phyloP scores from a whole-genome alignment of 2,329 filamentous ascomycete species.

The Calonectria naviculata region DNA sequence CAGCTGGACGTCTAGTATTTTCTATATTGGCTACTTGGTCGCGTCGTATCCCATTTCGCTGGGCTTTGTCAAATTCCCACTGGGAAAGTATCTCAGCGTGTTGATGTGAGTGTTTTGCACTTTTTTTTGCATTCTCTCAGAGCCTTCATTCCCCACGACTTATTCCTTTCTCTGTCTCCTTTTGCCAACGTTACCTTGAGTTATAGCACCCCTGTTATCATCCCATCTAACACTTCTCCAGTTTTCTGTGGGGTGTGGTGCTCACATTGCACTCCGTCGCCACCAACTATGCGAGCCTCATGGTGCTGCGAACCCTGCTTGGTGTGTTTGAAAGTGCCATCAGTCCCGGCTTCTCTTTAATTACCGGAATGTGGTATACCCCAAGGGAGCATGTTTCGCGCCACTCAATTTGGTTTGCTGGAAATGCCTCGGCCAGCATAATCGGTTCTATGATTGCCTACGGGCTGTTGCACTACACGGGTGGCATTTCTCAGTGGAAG shows the following conservation, averaged over 20 bases:
- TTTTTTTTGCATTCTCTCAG: too few species aligned
- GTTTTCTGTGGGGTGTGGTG: conserved; percentile 46
- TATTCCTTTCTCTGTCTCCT: background rate
- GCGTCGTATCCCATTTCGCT: conserved; percentile 35
- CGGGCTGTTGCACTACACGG: conserved; percentile 15
- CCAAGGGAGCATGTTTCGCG: conserved; percentile 41
- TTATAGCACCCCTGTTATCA: background rate
- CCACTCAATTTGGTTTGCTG: conserved; percentile 44
- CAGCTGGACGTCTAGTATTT: conserved; percentile 58
- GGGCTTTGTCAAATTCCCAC: conserved; percentile 32
- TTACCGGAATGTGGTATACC: conserved; percentile 45
- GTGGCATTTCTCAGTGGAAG: conserved; percentile 20
- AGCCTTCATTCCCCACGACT: background rate
- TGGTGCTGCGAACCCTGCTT: conserved; percentile 38
- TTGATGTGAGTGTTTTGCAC: conserved; percentile 17
- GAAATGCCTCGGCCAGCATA: conserved; percentile 40
- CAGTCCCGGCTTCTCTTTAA: conserved; percentile 38
- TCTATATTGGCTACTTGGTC: conserved; percentile 60
- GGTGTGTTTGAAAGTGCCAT: conserved; percentile 41
- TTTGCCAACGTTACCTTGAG: background rate
- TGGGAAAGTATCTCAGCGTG: conserved; percentile 35
- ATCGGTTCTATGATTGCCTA: conserved; percentile 41
- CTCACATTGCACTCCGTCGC: conserved; percentile 47
- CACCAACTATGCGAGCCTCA: conserved; percentile 43
- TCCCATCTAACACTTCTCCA: background rate